These are phyloP conservation scores for Diaporthe velutina DNA, from an alignment of 2,329 filamentous ascomycete species.

Conservation along the genomic window DNA sequence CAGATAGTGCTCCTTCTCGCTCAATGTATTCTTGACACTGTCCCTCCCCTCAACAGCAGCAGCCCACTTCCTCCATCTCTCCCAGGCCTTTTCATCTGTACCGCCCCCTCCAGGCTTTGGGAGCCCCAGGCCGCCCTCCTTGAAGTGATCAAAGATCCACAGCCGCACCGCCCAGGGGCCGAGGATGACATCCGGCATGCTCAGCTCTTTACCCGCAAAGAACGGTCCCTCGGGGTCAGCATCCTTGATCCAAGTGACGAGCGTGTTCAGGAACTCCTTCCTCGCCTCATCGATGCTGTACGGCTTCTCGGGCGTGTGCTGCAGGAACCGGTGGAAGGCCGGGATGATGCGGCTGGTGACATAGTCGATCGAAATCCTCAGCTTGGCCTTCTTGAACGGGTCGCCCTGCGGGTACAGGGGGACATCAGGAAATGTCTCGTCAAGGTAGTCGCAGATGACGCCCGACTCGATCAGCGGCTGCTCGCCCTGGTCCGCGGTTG, in stretches of 20 bases:
- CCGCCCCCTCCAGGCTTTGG: conserved; percentile 49
- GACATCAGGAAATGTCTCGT: conserved; percentile 72
- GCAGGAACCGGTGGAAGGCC: conserved; percentile 71
- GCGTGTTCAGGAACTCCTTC: conserved; percentile 97
- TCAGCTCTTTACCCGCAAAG: conserved; percentile 72
- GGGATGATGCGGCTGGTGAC: conserved; percentile 76
- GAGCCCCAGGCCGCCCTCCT: conserved; percentile 63
- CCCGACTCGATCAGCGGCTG: conserved; percentile 77
- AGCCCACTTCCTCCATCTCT: conserved; percentile 73
- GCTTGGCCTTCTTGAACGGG: conserved; percentile 72
- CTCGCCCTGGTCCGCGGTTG: conserved; percentile 48
- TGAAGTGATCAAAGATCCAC: conserved; percentile 81
- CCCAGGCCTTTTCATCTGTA: conserved; percentile 71
- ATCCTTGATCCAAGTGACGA: conserved; percentile 78
- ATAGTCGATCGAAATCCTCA: conserved; percentile 80
- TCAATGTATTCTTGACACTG: conserved; percentile 76
- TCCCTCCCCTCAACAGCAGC: conserved; percentile 67
- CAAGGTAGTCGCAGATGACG: conserved; percentile 79
- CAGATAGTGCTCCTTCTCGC: conserved; percentile 74
- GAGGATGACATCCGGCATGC: conserved; percentile 75
- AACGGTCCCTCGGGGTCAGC: conserved; percentile 65
- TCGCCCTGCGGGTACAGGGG: conserved; percentile 68
- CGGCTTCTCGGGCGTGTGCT: conserved; percentile 62
- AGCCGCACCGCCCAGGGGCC: conserved; percentile 78
- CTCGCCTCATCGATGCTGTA: conserved; percentile 99